A percentile compares a stretch with the other conserved stretches of the same genome.
These are phyloP conservation scores for Leccinum pellstonianum DNA, from an alignment of 768 basidiomycete species.

Conservation along the genomic window DNA sequence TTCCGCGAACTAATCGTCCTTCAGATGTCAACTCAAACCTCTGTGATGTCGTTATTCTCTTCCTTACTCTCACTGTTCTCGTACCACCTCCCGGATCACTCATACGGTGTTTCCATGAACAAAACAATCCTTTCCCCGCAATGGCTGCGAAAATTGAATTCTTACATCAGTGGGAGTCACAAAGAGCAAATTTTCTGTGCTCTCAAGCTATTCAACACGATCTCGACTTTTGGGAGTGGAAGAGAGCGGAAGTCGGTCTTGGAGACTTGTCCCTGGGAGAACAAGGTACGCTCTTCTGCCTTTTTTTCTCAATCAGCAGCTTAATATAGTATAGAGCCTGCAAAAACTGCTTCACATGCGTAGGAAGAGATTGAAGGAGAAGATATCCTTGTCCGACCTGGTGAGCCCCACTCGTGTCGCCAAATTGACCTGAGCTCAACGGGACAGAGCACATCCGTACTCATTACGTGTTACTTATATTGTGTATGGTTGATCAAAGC, in stretches of 20 bases:
- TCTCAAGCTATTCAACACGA: constrained; percentile 58
- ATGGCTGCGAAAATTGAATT: constrained; percentile 56
- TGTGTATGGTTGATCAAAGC: constrained; percentile 63
- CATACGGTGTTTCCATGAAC: constrained; percentile 59
- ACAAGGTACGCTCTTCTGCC: constrained; percentile 49
- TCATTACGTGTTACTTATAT: constrained; percentile 65
- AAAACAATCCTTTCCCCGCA: constrained; percentile 55
- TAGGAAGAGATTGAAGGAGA: constrained; percentile 44
- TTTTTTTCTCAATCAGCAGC: background rate
- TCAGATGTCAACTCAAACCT: constrained; percentile 43
- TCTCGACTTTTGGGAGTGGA: constrained; percentile 66
- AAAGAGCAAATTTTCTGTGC: constrained; percentile 66
- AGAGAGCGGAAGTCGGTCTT: constrained; percentile 59
- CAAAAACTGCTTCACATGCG: constrained; percentile 71
- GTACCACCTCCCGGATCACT: constrained; percentile 66
- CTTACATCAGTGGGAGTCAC: constrained; percentile 59
- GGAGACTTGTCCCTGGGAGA: constrained; percentile 77
- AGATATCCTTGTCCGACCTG: constrained; percentile 53
- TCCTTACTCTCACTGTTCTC: constrained; percentile 60
- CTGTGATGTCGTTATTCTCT: constrained; percentile 54
- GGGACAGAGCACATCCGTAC: constrained; percentile 58
- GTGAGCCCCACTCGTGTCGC: constrained; percentile 32
- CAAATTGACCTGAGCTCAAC: background rate
- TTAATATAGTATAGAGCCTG: constrained; percentile 45
- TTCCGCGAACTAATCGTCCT: background rate